A percentile compares a stretch with the other conserved stretches of the same genome.
These are phyloP conservation scores for Auricularia heimuer DNA, from an alignment of 768 basidiomycete species.

Conservation along the genomic window DNA sequence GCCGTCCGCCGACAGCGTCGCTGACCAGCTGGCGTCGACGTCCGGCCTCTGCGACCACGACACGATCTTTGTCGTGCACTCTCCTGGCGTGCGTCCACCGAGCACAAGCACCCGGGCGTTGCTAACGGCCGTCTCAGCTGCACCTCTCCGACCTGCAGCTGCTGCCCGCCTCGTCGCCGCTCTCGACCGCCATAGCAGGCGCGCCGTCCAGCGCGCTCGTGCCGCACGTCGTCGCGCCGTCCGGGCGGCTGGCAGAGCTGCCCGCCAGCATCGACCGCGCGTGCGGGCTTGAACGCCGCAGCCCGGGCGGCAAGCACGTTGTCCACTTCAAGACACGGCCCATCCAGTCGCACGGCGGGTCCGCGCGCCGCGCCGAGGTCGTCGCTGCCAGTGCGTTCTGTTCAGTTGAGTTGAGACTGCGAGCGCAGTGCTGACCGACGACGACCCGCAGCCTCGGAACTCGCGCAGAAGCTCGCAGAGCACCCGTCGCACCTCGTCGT, in stretches of 20 bases:
- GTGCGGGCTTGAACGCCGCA: conserved; percentile 25
- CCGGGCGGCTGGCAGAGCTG: conserved; percentile 23
- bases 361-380: background rate
- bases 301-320: conserved; percentile 15
- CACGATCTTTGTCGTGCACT: conserved; percentile 57
- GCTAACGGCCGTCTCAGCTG: conserved; percentile 31
- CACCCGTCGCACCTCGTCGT: conserved; percentile 28
- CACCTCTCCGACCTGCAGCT: conserved; percentile 68
- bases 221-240: conserved; percentile 41
- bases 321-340: conserved; percentile 25
- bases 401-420: conserved; percentile 4
- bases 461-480: background rate
- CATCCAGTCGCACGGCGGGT: background rate
- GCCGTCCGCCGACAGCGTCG: conserved; percentile 7
- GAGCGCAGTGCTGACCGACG: conserved; percentile 14
- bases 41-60: conserved; percentile 51
- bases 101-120: background rate
- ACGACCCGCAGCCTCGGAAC: background rate
- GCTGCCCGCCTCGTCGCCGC: conserved; percentile 41
- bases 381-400: background rate
- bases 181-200: conserved; percentile 37
- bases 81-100: conserved; percentile 51
- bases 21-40: conserved; percentile 14
- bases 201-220: conserved; percentile 51
- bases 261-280: conserved; percentile 36